Evolutionary conservation across 768 basidiomycete genomes (phyloP).

Genomic region (Mycena rosella): DNA sequence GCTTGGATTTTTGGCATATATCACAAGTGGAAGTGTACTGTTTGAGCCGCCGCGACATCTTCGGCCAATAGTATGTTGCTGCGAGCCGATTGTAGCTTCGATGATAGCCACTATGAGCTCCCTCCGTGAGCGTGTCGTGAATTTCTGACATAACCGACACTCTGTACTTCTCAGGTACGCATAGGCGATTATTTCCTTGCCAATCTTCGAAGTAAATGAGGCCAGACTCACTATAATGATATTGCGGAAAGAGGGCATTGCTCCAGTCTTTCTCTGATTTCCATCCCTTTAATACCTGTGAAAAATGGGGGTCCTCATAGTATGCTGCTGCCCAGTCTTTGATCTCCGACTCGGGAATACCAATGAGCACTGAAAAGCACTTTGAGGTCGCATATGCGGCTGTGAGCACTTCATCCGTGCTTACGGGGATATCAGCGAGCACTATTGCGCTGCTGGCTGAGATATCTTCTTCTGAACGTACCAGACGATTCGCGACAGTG

Average conservation of each 20-base stretch:
- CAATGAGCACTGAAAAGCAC: constrained; percentile 3
- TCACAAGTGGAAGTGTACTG: constrained; percentile 41
- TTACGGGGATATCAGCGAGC: no score
- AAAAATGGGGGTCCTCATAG: neutral
- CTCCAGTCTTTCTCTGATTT: neutral
- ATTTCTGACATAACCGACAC: constrained; percentile 38
- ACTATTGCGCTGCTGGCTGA: constrained; percentile 1
- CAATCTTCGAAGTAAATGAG: constrained; percentile 43
- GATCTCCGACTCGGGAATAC: constrained; percentile 1
- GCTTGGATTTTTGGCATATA: constrained; percentile 45
- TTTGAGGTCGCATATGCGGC: no score
- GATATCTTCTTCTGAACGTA: neutral
- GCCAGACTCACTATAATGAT: constrained; percentile 23
- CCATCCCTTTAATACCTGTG: neutral
- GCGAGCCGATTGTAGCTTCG: constrained; percentile 42
- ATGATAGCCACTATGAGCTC: constrained; percentile 46
- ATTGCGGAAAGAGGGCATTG: constrained; percentile 22
- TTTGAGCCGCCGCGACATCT: constrained; percentile 44
- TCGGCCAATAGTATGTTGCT: constrained; percentile 47
- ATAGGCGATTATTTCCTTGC: constrained; percentile 39
- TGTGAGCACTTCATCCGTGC: no score
- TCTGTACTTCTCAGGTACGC: constrained; percentile 41
- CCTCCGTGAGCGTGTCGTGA: constrained; percentile 39
- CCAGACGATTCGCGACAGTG: neutral
- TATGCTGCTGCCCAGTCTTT: constrained; percentile 14